Evolutionary conservation across 1,139 yeast genomes (phyloP).

Genomic region (Geotrichum phurueaensis): DNA sequence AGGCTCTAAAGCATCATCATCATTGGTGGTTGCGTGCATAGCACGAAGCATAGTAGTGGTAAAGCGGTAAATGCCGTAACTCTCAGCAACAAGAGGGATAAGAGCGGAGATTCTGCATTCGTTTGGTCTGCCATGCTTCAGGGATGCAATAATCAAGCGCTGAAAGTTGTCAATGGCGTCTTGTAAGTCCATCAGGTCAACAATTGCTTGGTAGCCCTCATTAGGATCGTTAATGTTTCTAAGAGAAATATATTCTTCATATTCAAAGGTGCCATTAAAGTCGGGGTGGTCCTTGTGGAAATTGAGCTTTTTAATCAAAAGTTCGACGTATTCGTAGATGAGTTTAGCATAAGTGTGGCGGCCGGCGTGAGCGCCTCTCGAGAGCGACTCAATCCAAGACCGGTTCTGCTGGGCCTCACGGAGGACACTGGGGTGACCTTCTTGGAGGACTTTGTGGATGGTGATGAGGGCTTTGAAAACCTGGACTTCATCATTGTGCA

Average conservation of each 20-base stretch:
- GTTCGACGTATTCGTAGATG: slow-evolving; percentile 70
- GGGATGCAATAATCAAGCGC: slow-evolving; percentile 66
- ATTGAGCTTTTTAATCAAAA: slow-evolving; percentile 63
- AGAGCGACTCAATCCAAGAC: slow-evolving; percentile 49
- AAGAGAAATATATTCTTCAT: slow-evolving; percentile 86
- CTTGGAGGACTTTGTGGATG: slow-evolving; percentile 90
- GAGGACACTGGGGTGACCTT: slow-evolving; percentile 84
- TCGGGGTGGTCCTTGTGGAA: slow-evolving; percentile 85
- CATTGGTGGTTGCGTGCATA: slow-evolving; percentile 69
- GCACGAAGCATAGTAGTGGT: slow-evolving; percentile 88
- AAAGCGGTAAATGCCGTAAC: slow-evolving; percentile 88
- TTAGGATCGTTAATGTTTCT: slow-evolving; percentile 89
- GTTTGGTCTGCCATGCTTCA: slow-evolving; percentile 57
- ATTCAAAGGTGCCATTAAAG: slow-evolving; percentile 92
- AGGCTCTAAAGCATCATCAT: slow-evolving; percentile 72
- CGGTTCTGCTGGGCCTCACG: slow-evolving; percentile 74
- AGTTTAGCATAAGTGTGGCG: slow-evolving; percentile 60
- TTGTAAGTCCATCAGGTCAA: slow-evolving; percentile 81
- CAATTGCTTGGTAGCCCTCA: slow-evolving; percentile 86
- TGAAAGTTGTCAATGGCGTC: slow-evolving; percentile 80
- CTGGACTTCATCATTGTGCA: slow-evolving; percentile 76
- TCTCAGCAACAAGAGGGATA: slow-evolving; percentile 88
- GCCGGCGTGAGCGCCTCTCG: slow-evolving; percentile 29
- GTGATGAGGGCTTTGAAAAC: slow-evolving; percentile 82
- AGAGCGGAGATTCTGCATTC: slow-evolving; percentile 83